A percentile compares a stretch with the other conserved stretches of the same genome.
phyloP scores from a whole-genome alignment of 2,329 filamentous ascomycete genomes.

The Ceratocystis harringtonii region DNA sequence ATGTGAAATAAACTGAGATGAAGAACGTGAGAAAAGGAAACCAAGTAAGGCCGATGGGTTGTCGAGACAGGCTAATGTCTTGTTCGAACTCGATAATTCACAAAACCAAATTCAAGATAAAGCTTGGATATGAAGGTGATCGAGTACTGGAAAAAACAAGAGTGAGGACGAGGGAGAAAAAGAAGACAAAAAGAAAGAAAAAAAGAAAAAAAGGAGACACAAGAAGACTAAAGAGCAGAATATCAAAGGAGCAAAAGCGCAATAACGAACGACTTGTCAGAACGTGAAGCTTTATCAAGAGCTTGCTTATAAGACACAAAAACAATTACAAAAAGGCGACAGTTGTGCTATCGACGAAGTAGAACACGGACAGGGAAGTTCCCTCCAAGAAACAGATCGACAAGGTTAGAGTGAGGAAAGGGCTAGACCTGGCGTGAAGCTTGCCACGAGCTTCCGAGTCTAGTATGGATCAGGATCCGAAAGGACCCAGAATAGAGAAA shows the following conservation, averaged over 20 bases:
- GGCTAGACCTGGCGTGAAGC: constrained; percentile 4
- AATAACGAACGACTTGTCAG: neutral
- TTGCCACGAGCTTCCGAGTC: constrained; percentile 4
- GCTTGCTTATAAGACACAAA: neutral
- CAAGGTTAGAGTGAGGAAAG: neutral
- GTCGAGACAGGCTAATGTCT: neutral
- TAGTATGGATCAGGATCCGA: constrained; percentile 1
- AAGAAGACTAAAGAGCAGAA: neutral
- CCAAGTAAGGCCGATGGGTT: neutral
- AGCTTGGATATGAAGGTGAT: neutral
- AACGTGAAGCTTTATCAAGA: neutral
- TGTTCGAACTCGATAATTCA: neutral
- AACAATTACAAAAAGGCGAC: neutral
- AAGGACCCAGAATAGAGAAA: neutral
- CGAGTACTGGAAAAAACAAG: neutral
- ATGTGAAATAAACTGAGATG: neutral
- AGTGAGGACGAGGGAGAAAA: neutral
- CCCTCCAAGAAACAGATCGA: neutral
- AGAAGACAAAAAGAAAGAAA: neutral
- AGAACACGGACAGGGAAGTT: neutral
- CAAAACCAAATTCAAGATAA: neutral
- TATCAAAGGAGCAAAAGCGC: neutral
- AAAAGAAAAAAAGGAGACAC: neutral
- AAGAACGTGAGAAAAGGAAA: neutral
- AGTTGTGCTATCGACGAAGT: neutral